Evolutionary conservation across 2,329 filamentous ascomycete genomes (phyloP), one percentile per base, ranked within the genome.

Genomic region (Aureobasidium sp.): DNA sequence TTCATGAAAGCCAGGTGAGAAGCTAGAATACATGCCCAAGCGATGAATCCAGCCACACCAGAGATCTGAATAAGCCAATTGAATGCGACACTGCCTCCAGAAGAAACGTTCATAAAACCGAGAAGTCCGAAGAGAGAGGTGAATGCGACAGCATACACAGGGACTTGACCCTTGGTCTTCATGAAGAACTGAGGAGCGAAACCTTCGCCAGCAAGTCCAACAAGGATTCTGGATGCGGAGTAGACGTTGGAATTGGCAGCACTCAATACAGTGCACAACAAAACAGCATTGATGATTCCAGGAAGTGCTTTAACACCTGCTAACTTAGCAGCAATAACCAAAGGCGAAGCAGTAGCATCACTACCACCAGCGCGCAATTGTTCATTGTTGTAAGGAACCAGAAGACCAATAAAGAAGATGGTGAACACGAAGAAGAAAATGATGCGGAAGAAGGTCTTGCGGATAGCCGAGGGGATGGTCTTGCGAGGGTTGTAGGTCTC

Each of bases 11-110:
- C 85, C 69, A 90, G 86, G 66, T 85, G 83, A 46, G 81, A 81
- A 75, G 87, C 90, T 71, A 88, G 87, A 74, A 91, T 86, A 15
- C 90, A 80, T 68, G 89, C 86, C 2, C 87, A 89, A 0, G 89
- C 87, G 17, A 88, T 91, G 27, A 90, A 75, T n/a, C 74, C 73
- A 10, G 75, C 74, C 6, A 77, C 73, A 24, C 70, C 70, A 26
- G 72, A 79, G 70, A 90, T 75, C 64, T 83, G 87, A 41, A 89
- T 82, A 65, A 92, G 84, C 88, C 88, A 92, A 53, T 80, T 80
- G 66, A 92, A 77, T 1, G 92, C 89, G 37, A 86, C 83, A 6
- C 87, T 82, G 0, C 85, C 81, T 63, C 79, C 79, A 65, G 84
- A 81, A 5, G 84, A 87, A n/a, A 93, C 81, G 72, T 92, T 87